Evolutionary conservation across 2,329 filamentous ascomycete species (phyloP), one percentile per base, ranked within the genome.

Genomic region (Apiospora malaysiana): DNA sequence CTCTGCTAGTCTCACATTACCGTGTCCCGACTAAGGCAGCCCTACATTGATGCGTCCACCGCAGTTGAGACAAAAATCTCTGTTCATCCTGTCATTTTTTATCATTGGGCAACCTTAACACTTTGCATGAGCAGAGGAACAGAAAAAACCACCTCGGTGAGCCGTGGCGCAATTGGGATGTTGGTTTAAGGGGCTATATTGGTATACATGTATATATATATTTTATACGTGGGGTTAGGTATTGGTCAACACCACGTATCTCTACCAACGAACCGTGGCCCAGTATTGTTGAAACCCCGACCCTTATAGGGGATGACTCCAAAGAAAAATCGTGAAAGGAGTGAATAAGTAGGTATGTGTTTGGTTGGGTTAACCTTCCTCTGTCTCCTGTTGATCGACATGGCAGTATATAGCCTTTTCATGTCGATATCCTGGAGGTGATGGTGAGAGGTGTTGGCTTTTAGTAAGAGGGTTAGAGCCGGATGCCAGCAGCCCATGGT

Each of bases 281-380:
- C 51, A 25, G 14, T n/a, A 37, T 59, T 18, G 16, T 37, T 37
- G 8, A 56, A 5, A 59, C 56, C 56, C 27, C 21, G 10, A n/a
- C 9, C 56, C 56, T 12, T n/a, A 9, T 63, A 40, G 56, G 56
- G 56, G 12, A 63, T 63, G 56, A 63, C 32, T 63, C 56, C 56
- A 63, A 63, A 4, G 56, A 63, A 63, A 63, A n/a, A 8, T 63
- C 40, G 32, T 63, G 37, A 63, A 63, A 63, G 56, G 56, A 63
- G 56, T 63, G 56, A 63, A 63, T 40, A 14, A 40, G 56, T 63
- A 12, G 56, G 56, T 63, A 14, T 63, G 18, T 40, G 45, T 18
- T 16, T 47, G 45, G 45, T 8, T 47, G 8, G 9, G 37, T 40
- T 18, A 40, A 40, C 9, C 9, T 40, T n/a, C 56, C 18, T 16